These are phyloP conservation scores for Pyrenophora seminiperda DNA, from an alignment of 2,329 filamentous ascomycete species.

Conservation along the genomic window DNA sequence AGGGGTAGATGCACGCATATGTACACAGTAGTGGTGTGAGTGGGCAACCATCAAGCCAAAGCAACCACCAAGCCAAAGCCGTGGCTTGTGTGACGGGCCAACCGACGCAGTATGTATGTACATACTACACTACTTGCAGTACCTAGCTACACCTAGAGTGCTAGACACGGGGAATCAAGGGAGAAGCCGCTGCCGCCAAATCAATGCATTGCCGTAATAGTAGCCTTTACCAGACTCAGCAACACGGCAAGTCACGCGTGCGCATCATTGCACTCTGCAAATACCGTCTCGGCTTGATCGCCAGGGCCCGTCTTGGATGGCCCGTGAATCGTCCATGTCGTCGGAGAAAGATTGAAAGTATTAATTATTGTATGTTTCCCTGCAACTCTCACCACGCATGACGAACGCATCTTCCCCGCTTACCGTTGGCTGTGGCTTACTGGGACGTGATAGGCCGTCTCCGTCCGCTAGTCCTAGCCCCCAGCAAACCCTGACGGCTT, in stretches of 20 bases:
- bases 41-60: slow-evolving; percentile 37
- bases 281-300: slow-evolving; percentile 23
- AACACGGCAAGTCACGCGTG: slow-evolving; percentile 40
- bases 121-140: too few relatives aligned
- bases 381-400: slow-evolving; percentile 5
- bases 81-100: slow-evolving; percentile 31
- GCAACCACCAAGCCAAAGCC: too few relatives aligned
- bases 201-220: slow-evolving; percentile 35
- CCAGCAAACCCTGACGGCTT: slow-evolving; percentile 19
- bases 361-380: too few relatives aligned
- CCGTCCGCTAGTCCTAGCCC: slow-evolving; percentile 15
- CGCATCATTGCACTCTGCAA: slow-evolving; percentile 21
- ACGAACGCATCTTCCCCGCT: slow-evolving; percentile 10
- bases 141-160: too few relatives aligned
- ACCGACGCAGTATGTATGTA: slow-evolving; percentile 29
- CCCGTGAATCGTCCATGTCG: slow-evolving; percentile 14
- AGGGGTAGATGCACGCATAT: slow-evolving; percentile 45
- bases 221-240: slow-evolving; percentile 29
- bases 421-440: slow-evolving; percentile 11
- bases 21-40: slow-evolving; percentile 27
- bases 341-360: too few relatives aligned
- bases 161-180: slow-evolving; percentile 17
- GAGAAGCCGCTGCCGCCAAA: slow-evolving; percentile 21
- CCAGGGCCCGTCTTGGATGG: slow-evolving; percentile 27
- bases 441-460: slow-evolving; percentile 23